Percentiles rank a stretch among this genome's conserved stretches.
Conservation (phyloP, 1,284 basidiomycete genomes). For the Hypsizygus ulmarius region DNA sequence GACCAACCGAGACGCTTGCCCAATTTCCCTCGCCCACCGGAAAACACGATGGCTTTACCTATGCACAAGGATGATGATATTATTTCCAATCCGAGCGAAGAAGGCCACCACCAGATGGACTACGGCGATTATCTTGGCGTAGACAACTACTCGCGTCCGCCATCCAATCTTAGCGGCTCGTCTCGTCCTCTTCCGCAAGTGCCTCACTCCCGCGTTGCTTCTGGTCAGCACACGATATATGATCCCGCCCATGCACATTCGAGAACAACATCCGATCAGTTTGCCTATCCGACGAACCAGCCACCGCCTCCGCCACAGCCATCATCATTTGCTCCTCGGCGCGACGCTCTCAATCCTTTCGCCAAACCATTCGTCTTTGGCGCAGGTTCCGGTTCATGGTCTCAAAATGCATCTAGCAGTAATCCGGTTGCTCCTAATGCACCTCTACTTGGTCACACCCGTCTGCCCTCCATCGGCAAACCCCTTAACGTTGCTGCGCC, state of each 20-base stretch:
- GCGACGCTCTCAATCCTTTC: conserved; percentile 63
- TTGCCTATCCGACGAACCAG: conserved; percentile 28
- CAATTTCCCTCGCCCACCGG: conserved; percentile 74
- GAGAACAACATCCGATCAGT: conserved; percentile 42
- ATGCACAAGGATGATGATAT: conserved; percentile 56
- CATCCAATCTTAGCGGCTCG: conserved; percentile 24
- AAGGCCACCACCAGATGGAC: conserved; percentile 42
- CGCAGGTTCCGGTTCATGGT: conserved; percentile 32
- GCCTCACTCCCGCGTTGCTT: conserved; percentile 62
- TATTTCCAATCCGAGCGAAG: conserved; percentile 81
- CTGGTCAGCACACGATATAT: conserved; percentile 57
- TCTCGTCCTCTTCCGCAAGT: conserved; percentile 54
- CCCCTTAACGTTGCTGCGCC: conserved; percentile 71
- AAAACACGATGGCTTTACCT: conserved; percentile 39
- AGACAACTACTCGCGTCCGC: conserved; percentile 32
- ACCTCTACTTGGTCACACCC: conserved; percentile 46
- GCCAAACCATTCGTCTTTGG: conserved; percentile 83
- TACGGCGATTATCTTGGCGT: conserved; percentile 45
- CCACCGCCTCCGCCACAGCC: conserved; percentile 13
- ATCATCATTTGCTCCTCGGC: conserved; percentile 27
- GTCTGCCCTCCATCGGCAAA: conserved; percentile 60
- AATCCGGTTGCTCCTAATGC: conserved; percentile 34
- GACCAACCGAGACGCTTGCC: conserved; percentile 64
- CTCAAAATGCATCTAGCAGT: conserved; percentile 26
- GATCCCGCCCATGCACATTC: conserved; percentile 68